Percentiles rank a stretch among this genome's conserved stretches.
phyloP scores from a whole-genome alignment of 495 filamentous ascomycete species.

The Daldinia loculata region DNA sequence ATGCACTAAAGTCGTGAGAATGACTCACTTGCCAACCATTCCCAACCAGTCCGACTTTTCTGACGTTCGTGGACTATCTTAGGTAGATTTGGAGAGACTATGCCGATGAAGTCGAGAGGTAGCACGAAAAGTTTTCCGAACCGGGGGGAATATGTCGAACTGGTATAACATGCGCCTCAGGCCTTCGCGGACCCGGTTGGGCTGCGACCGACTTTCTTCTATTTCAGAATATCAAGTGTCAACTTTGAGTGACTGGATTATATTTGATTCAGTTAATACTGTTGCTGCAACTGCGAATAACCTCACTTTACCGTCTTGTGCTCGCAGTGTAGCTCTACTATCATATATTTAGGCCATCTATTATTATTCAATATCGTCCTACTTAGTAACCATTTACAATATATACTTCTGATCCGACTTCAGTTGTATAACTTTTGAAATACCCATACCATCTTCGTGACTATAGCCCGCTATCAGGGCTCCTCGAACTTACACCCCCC shows the following conservation, averaged over 20 bases:
- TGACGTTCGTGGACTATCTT: conserved; percentile 34
- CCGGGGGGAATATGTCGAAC: conserved; percentile 22
- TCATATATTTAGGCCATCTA: conserved; percentile 4
- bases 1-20: conserved; percentile 38
- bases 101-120: conserved; percentile 28
- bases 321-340: conserved; percentile 20
- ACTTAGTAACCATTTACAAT: conserved; percentile 1
- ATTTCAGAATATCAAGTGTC: conserved; percentile 37
- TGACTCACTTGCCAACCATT: conserved; percentile 49
- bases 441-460: conserved; percentile 21
- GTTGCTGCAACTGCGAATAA: conserved; percentile 43
- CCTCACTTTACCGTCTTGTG: conserved; percentile 42
- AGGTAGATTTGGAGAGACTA: conserved; percentile 9
- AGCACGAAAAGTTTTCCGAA: conserved; percentile 21
- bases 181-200: conserved; percentile 40
- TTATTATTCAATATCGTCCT: not conserved
- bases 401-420: conserved; percentile 28
- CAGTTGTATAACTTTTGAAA: conserved; percentile 23
- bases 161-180: conserved; percentile 45
- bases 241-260: conserved; percentile 29
- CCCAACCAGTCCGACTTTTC: conserved; percentile 38
- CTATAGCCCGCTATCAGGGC: conserved; percentile 17
- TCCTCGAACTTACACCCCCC: conserved; percentile 13
- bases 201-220: conserved; percentile 36
- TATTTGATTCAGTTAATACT: conserved; percentile 15